Percentiles rank a stretch among this genome's conserved stretches.
phyloP scores from a whole-genome alignment of 768 basidiomycete species.

The Mycena pura region DNA sequence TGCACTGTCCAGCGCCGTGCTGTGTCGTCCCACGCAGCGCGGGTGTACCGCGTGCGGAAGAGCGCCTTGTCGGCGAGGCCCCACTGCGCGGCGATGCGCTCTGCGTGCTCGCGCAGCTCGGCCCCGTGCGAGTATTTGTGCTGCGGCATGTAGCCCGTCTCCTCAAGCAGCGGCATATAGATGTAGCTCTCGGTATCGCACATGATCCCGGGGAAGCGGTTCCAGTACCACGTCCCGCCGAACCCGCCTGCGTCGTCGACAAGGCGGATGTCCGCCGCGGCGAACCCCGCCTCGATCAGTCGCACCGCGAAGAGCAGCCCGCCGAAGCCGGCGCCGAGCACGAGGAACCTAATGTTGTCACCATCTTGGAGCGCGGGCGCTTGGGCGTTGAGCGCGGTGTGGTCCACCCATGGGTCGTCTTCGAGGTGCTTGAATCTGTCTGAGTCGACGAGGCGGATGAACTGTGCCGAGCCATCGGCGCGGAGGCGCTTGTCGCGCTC shows the following conservation, averaged over 20 bases:
- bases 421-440: constrained; percentile 5
- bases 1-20: constrained; percentile 6
- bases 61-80: constrained; percentile 15
- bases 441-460: constrained; percentile 9
- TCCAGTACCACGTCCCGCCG: constrained; percentile 31
- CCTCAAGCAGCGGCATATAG: constrained; percentile 29
- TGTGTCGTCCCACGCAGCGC: constrained; percentile 1
- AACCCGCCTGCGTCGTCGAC: constrained; percentile 25
- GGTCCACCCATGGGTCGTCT: constrained; percentile 21
- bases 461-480: constrained; percentile 14
- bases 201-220: constrained; percentile 29
- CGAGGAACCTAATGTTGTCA: constrained; percentile 10
- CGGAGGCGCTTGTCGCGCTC: constrained; percentile 25
- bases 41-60: constrained; percentile 10
- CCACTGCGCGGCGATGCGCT: constrained; percentile 25
- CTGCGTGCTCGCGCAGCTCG: constrained; percentile 22
- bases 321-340: constrained; percentile 13
- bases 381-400: constrained; percentile 10
- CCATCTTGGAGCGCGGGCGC: constrained; percentile 10
- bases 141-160: constrained; percentile 26
- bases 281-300: constrained; percentile 22
- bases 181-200: constrained; percentile 29
- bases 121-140: constrained; percentile 25
- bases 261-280: constrained; percentile 14
- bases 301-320: constrained; percentile 15